phyloP scores from a whole-genome alignment of 345 rosid species.

The Gossypium stocksii region DNA sequence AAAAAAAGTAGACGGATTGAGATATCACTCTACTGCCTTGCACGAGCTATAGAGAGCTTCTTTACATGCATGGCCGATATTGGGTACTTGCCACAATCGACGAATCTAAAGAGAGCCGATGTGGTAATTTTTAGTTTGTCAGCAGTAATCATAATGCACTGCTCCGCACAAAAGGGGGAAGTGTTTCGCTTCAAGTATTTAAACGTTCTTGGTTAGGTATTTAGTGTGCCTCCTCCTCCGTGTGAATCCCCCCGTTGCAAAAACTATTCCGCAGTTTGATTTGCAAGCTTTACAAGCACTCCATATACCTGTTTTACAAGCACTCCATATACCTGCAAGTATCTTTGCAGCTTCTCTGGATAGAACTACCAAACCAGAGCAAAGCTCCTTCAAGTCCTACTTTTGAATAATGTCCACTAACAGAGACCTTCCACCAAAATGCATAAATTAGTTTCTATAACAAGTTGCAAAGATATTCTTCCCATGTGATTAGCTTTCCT shows the following conservation, averaged over 20 bases:
- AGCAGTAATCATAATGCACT: slow-evolving; percentile 88
- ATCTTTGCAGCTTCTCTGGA: too few species aligned
- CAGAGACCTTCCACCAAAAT: too few species aligned
- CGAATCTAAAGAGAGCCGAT: slow-evolving; percentile 66
- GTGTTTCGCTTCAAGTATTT: slow-evolving; percentile 88
- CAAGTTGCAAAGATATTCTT: too few species aligned
- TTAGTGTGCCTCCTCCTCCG: slow-evolving; percentile 70
- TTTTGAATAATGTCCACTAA: too few species aligned
- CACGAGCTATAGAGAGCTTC: slow-evolving; percentile 93
- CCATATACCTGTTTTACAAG: too few species aligned
- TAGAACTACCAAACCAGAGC: too few species aligned
- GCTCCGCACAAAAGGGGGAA: slow-evolving; percentile 82
- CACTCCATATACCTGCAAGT: too few species aligned
- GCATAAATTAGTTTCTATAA: too few species aligned
- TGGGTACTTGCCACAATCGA: slow-evolving; percentile 55
- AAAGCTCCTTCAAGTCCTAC: too few species aligned
- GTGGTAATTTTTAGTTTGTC: slow-evolving; percentile 81
- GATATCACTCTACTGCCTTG: slow-evolving; percentile 87
- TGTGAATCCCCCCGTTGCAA: slow-evolving; percentile 53
- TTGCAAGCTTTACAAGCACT: neutral
- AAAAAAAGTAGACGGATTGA: slow-evolving; percentile 93
- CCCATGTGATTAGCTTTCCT: too few species aligned
- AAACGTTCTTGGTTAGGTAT: slow-evolving; percentile 92
- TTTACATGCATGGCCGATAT: slow-evolving; percentile 60
- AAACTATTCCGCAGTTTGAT: neutral